These are phyloP conservation scores for Echria macrotheca DNA, from an alignment of 495 filamentous ascomycete species.

Conservation along the genomic window DNA sequence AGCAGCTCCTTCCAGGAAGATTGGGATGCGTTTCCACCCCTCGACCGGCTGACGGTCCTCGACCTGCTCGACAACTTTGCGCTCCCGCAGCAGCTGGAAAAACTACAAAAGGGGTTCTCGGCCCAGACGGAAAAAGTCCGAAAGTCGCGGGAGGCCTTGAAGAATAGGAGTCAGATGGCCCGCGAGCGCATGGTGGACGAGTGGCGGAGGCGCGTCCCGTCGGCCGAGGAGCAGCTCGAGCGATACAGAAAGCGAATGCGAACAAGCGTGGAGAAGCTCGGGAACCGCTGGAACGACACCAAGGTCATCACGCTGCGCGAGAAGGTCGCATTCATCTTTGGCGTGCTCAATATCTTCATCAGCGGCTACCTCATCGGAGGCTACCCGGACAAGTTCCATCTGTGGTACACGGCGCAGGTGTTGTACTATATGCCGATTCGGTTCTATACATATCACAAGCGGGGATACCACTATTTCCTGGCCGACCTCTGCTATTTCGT, in stretches of 20 bases:
- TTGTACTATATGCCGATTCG: conserved; percentile 95
- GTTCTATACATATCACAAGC: conserved; percentile 80
- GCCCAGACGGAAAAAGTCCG: conserved; percentile 81
- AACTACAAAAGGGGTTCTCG: conserved; percentile 70
- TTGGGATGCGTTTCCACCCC: conserved; percentile 76
- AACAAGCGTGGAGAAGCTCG: conserved; percentile 77
- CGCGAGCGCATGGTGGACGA: conserved; percentile 77
- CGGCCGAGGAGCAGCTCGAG: conserved; percentile 86
- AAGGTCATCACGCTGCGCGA: conserved; percentile 83
- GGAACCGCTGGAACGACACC: conserved; percentile 79
- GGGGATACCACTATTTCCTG: conserved; percentile 94
- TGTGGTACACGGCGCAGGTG: conserved; percentile 85
- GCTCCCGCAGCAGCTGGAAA: conserved; percentile 80
- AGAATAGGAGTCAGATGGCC: conserved; percentile 39
- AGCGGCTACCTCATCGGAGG: conserved; percentile 90
- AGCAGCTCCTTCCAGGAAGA: conserved; percentile 80
- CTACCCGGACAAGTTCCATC: conserved; percentile 77
- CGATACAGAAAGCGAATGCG: conserved; percentile 86
- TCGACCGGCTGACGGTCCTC: conserved; percentile 88
- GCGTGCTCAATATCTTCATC: conserved; percentile 94
- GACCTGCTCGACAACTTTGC: conserved; percentile 93
- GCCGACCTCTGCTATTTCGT: conserved; percentile 98
- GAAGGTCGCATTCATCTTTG: conserved; percentile 93
- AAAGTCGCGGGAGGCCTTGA: conserved; percentile 70
- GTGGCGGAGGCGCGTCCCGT: conserved; percentile 74